Evolutionary conservation across 2,329 filamentous ascomycete genomes (phyloP), one percentile per base, ranked within the genome.

Genomic region (Ascosphaera acerosa): DNA sequence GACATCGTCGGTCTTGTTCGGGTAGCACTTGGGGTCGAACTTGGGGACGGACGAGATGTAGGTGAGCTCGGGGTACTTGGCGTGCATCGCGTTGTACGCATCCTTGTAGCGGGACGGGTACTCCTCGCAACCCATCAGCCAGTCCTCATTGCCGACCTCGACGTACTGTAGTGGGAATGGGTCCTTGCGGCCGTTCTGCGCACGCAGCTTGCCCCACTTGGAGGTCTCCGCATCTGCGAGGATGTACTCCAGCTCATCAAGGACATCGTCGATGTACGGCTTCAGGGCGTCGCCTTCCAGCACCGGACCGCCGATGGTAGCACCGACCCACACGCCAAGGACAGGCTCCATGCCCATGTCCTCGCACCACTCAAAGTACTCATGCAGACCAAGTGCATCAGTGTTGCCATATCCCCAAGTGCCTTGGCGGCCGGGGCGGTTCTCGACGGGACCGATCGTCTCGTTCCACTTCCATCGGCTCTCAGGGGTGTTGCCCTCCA

Each of bases 61-160:
- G 15, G 53, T 63, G 26, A 70, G 58, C 26, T 68, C 51, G 0
- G 65, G 63, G 35, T 69, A 67, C 5, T 47, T 50, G 16, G 50
- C 49, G 31, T 51, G 55, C 45, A 73, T 64, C 4, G 66, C 66
- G 16, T 66, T 46, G 37, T 66, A 55, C 46, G 73, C 70, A 41
- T 58, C 52, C 7, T 57, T 57, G 42, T 70, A 69, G 9, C 70
- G 62, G 39, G 64, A 51, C 2, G 55, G 49, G 48, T 62, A 67
- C 1, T 57, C 60, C 0, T 42, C 41, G 2, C 56, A 52, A 6
- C 61, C 25, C 4, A 4, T 27, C 6, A 70, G 58, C 51, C 64
- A 63, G 38, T 75, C 70, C 43, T 76, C 70, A 43, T 75, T 75
- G 31, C 70, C 70, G 22, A 74, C 52, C 45, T 74, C 69, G 33